A percentile compares a stretch with the other conserved stretches of the same genome.
These are phyloP conservation scores for Coemansia sp. DNA, from an alignment of 192 early-diverging fungal species.

Conservation along the genomic window DNA sequence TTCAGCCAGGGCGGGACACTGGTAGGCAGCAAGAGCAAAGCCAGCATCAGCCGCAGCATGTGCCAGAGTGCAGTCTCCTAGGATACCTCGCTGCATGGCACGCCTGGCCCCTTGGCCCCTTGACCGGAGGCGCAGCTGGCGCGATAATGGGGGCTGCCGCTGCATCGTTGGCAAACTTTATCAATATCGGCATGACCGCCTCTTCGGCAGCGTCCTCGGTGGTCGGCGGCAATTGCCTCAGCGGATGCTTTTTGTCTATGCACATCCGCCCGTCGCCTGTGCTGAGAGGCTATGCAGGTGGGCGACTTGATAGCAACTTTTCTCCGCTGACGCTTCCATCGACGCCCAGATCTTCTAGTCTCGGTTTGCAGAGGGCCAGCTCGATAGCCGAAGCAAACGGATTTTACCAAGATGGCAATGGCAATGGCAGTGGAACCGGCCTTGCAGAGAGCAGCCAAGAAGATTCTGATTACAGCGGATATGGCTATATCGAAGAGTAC, in stretches of 20 bases:
- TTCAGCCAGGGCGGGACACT: conserved; percentile 12
- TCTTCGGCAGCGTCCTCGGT: conserved; percentile 9
- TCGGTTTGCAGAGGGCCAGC: neutral
- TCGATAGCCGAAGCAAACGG: neutral
- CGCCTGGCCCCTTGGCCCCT: neutral
- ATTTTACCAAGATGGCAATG: neutral
- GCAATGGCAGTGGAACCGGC: no score
- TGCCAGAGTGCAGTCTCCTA: neutral
- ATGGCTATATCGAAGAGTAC: neutral
- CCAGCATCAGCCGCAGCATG: neutral
- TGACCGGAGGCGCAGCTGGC: neutral
- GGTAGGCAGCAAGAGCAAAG: conserved; percentile 7
- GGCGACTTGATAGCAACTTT: conserved; percentile 44
- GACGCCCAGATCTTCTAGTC: conserved; percentile 31
- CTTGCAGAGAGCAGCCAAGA: neutral
- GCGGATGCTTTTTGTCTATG: neutral
- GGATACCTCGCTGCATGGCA: neutral
- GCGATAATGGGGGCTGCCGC: neutral
- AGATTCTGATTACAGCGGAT: neutral
- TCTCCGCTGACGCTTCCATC: conserved; percentile 50
- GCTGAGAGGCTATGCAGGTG: conserved; percentile 15
- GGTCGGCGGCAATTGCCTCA: conserved; percentile 2
- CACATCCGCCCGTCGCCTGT: conserved; percentile 5
- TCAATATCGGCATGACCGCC: neutral
- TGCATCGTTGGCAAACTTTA: neutral